Conservation (phyloP, 2,329 filamentous ascomycete genomes). For the Myriosclerotinia duriaeana region DNA sequence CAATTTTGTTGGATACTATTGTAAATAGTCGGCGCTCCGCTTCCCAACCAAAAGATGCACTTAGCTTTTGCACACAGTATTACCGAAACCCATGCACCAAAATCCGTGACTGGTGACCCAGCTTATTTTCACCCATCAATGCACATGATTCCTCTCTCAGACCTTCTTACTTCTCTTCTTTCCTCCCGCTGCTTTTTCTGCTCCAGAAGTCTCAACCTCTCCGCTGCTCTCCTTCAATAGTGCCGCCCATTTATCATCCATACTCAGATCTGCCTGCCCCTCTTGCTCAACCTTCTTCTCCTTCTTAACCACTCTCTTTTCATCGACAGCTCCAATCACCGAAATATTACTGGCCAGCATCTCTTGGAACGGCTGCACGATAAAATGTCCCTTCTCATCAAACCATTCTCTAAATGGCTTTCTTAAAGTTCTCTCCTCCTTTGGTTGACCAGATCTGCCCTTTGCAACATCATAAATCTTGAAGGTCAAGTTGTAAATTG, state of each 20-base stretch:
- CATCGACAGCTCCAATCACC: slow-evolving; percentile 64
- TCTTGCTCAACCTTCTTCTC: slow-evolving; percentile 27
- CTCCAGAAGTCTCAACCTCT: slow-evolving; percentile 23
- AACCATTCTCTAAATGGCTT: slow-evolving; percentile 75
- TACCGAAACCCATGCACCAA: not conserved
- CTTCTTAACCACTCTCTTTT: slow-evolving; percentile 50
- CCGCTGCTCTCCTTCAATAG: slow-evolving; percentile 37
- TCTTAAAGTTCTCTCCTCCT: slow-evolving; percentile 49
- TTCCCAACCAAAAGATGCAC: not conserved
- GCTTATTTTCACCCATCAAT: not conserved
- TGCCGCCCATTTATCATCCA: slow-evolving; percentile 39
- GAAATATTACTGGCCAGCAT: slow-evolving; percentile 70
- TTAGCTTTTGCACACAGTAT: not conserved
- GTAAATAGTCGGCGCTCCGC: not conserved
- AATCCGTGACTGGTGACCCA: slow-evolving; percentile 6
- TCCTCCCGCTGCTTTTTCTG: slow-evolving; percentile 26
- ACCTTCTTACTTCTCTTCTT: slow-evolving; percentile 40
- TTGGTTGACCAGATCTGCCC: slow-evolving; percentile 26
- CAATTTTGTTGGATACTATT: not conserved
- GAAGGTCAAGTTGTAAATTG: slow-evolving; percentile 75
- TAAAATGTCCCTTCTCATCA: slow-evolving; percentile 68
- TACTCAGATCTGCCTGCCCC: slow-evolving; percentile 28
- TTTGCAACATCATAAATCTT: slow-evolving; percentile 44
- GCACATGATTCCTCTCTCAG: slow-evolving; percentile 8
- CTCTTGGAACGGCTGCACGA: slow-evolving; percentile 74